phyloP scores from a whole-genome alignment of 257 asterid species.

The Cruciata laevipes region DNA sequence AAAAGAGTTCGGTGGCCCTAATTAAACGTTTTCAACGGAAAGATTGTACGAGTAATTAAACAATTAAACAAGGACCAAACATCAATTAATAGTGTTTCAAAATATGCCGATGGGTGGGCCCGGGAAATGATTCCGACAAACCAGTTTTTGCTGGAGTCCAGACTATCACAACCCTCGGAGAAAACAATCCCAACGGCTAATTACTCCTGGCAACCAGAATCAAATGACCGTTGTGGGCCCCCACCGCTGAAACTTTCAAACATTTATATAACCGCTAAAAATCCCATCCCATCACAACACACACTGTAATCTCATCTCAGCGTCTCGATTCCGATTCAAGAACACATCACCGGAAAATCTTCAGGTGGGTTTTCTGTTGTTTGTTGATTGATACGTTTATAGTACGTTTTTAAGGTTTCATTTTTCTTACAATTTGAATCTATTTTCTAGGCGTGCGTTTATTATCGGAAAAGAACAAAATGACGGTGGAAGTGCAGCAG shows the following conservation, averaged over 20 bases:
- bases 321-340: background rate
- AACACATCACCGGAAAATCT: background rate
- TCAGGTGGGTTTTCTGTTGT: background rate
- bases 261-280: constrained; percentile 36
- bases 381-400: background rate
- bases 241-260: constrained; percentile 7
- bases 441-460: constrained; percentile 3
- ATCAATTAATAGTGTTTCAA: constrained; percentile 6
- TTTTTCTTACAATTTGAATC: background rate
- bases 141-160: constrained; percentile 42
- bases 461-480: constrained; percentile 6
- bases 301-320: background rate
- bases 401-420: background rate
- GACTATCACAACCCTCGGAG: constrained; percentile 27
- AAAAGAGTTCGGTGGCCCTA: background rate
- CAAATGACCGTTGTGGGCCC: constrained; percentile 72
- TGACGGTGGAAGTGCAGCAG: constrained; percentile 55
- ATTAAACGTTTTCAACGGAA: background rate
- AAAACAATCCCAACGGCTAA: constrained; percentile 62
- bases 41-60: background rate
- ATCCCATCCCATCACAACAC: background rate
- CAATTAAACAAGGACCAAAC: background rate
- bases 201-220: constrained; percentile 34
- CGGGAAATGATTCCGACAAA: constrained; percentile 35
- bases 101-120: constrained; percentile 27